Base-by-base conservation (phyloP, 2,329 filamentous ascomycete species). In the Bipolaris oryzae region DNA sequence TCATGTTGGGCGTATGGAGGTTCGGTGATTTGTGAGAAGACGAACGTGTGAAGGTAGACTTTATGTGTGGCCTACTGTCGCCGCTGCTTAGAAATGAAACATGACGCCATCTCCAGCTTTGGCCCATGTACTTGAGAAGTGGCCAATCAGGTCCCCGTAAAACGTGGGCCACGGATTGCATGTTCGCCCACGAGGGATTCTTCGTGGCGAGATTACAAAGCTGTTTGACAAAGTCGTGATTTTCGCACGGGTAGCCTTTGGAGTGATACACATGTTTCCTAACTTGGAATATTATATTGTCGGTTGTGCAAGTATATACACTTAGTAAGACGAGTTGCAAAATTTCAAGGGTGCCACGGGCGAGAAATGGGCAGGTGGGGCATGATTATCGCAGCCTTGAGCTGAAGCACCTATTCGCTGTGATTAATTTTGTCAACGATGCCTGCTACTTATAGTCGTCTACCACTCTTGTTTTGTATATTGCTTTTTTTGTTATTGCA, bases 1-100 rank as follows among this genome's bases (percentile, higher is more conserved):
- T 86, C 84, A 86, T 87, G 37, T 63, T 82, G 63, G 67, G 9
- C 20, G 49, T 21, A 37, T 51, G 41, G 16, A n/a, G 21, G 38
- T 16, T n/a, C 13, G 16, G 18, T 53, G 37, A 31, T 35, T 25
- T 38, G 7, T 16, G 18, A 28, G 31, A 31, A 39, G 20, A 20
- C 3, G 16, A 38, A 10, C 18, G 3, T 9, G 37, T 20, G 18
- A 15, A 39, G 18, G 28, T 37, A 25, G 46, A 60, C 52, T 37
- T 57, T 50, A 58, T 58, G 56, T 60, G 60, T 38, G 43, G 31
- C 41, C 38, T 56, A 33, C 58, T 68, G 60, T 42, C 55, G 59
- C 18, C 7, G 48, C 55, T 70, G 66, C 64, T 70, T 69, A 66
- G 58, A 64, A 70, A 69, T 70, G 50, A 33, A 23, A 42, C 39